These are phyloP conservation scores for Symbiodinium natans DNA, from an alignment of 73 alveolate species.

Conservation along the genomic window DNA sequence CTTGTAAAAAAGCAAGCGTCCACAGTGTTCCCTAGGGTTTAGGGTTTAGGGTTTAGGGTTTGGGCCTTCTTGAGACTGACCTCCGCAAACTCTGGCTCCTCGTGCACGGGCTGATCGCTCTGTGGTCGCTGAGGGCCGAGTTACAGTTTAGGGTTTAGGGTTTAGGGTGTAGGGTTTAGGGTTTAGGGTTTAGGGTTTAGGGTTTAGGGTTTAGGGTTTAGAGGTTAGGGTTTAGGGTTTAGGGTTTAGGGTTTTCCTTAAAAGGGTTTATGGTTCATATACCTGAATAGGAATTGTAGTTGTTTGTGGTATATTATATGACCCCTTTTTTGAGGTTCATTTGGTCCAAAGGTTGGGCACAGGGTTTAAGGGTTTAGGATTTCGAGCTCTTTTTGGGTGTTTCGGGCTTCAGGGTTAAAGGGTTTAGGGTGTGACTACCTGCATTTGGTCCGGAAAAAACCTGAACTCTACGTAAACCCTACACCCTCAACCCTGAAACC, in stretches of 20 bases:
- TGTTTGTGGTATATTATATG: too few species aligned
- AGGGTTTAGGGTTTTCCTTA: not conserved
- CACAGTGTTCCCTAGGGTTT: not conserved
- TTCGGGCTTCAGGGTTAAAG: too few species aligned
- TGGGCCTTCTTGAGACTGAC: constrained; percentile 27
- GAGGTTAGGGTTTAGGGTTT: not conserved
- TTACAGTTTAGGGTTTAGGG: not conserved
- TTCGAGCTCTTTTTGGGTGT: too few species aligned
- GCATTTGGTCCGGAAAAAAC: too few species aligned
- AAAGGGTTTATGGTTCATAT: too few species aligned
- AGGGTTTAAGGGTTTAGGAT: too few species aligned
- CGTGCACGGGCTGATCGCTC: not conserved
- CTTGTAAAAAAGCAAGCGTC: not conserved
- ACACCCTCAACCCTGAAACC: not conserved
- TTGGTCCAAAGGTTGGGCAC: too few species aligned
- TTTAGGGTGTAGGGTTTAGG: too few species aligned
- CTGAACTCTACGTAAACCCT: not conserved
- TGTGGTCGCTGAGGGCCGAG: not conserved
- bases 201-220: not conserved
- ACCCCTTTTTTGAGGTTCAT: too few species aligned
- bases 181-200: too few species aligned
- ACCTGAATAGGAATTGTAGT: too few species aligned
- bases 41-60: not conserved
- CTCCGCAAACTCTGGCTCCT: constrained; percentile 39
- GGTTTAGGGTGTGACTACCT: too few species aligned